Conservation (phyloP, 2,329 filamentous ascomycete species). For the Trichoderma aggressivum region DNA sequence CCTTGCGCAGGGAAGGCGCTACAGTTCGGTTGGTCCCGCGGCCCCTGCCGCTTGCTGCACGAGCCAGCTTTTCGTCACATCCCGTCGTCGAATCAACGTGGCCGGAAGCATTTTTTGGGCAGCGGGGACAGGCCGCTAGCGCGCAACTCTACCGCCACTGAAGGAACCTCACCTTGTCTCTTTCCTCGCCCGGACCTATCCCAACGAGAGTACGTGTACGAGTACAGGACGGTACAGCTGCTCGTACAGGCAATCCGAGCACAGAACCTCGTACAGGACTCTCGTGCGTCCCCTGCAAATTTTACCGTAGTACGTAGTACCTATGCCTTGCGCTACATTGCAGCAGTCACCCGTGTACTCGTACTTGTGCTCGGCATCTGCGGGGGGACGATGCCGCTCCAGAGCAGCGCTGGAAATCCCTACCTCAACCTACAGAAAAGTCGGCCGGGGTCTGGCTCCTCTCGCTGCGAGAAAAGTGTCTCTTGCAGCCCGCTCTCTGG, state of each 20-base stretch:
- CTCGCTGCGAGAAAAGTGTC: neutral
- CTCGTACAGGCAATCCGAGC: neutral
- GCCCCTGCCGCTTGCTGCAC: conserved; percentile 44
- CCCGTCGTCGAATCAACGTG: conserved; percentile 35
- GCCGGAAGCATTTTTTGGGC: conserved; percentile 16
- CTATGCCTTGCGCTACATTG: neutral
- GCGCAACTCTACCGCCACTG: conserved; percentile 19
- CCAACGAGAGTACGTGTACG: neutral
- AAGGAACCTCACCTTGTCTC: conserved; percentile 12
- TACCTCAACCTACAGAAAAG: neutral
- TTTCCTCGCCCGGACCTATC: neutral
- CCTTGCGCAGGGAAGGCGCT: conserved; percentile 34
- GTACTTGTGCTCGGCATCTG: conserved; percentile 2
- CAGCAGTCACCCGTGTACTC: neutral
- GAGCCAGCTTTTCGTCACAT: conserved; percentile 45
- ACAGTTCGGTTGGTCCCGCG: conserved; percentile 46
- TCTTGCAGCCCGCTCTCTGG: neutral
- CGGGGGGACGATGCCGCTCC: neutral
- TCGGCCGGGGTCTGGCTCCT: neutral
- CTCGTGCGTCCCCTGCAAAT: neutral
- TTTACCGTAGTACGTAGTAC: neutral
- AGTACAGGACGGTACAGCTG: neutral
- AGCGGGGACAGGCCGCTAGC: conserved; percentile 12
- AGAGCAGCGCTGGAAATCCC: neutral
- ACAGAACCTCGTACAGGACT: neutral